phyloP scores from a whole-genome alignment of 768 basidiomycete species.

The Trametes elegans region DNA sequence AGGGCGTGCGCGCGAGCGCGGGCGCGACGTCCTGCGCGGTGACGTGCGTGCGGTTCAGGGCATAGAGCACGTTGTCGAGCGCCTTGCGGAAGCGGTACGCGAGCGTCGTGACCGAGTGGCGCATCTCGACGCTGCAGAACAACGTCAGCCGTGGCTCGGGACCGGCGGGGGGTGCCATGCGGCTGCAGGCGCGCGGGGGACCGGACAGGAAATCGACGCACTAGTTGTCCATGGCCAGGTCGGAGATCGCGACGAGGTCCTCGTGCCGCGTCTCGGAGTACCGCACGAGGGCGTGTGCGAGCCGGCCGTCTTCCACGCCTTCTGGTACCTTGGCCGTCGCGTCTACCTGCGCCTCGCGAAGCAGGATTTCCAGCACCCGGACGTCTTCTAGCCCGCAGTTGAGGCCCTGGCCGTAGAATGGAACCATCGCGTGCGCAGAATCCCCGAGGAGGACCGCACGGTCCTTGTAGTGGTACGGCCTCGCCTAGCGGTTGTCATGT shows the following conservation, averaged over 20 bases:
- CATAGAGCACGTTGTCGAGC: constrained; percentile 72
- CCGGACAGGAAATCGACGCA: constrained; percentile 45
- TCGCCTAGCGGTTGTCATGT: constrained; percentile 48
- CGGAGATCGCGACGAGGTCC: constrained; percentile 87
- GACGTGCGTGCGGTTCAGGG: constrained; percentile 52
- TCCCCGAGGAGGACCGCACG: constrained; percentile 88
- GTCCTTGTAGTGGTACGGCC: constrained; percentile 89
- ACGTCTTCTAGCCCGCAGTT: constrained; percentile 99
- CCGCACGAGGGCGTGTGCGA: constrained; percentile 64
- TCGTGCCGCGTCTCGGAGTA: constrained; percentile 84
- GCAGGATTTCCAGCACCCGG: constrained; percentile 74
- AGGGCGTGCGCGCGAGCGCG: constrained; percentile 23
- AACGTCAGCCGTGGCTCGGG: neutral
- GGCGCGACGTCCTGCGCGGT: constrained; percentile 47
- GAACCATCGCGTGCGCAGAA: constrained; percentile 98
- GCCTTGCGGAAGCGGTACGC: constrained; percentile 76
- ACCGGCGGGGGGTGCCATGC: constrained; percentile 13
- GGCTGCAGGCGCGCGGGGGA: neutral
- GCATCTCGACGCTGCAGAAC: constrained; percentile 81
- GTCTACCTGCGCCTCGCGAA: constrained; percentile 69
- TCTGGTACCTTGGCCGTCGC: constrained; percentile 38
- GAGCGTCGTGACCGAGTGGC: constrained; percentile 84
- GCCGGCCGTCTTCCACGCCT: constrained; percentile 47
- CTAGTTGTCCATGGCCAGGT: constrained; percentile 97
- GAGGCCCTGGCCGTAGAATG: constrained; percentile 95